A percentile compares a stretch with the other conserved stretches of the same genome.
phyloP scores from a whole-genome alignment of 805 yeast species.

The Lachancea nothofagi region DNA sequence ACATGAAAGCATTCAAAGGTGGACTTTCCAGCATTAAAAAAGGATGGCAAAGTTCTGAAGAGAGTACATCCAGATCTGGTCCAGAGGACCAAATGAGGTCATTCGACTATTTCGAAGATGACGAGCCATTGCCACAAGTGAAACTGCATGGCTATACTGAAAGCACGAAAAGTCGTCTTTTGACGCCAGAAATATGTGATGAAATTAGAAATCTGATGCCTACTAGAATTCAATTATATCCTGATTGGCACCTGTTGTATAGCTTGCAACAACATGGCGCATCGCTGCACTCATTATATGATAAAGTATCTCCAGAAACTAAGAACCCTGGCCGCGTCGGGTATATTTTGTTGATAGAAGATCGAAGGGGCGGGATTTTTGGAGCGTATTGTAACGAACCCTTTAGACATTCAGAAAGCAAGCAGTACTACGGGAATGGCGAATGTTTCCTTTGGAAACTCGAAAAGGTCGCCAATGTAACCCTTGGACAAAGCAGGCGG shows the following conservation, averaged over 20 bases:
- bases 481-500: conserved; percentile 9
- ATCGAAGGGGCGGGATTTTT: conserved; percentile 55
- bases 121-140: conserved; percentile 49
- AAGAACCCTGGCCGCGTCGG: conserved; percentile 50
- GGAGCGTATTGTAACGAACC: conserved; percentile 78
- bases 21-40: not conserved
- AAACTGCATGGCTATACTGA: conserved; percentile 54
- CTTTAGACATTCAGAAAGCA: conserved; percentile 63
- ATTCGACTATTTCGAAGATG: conserved; percentile 15
- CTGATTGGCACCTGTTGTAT: conserved; percentile 72
- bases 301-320: conserved; percentile 42
- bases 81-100: not conserved
- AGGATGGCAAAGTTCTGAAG: not conserved
- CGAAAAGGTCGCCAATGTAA: conserved; percentile 39
- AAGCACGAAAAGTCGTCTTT: conserved; percentile 51
- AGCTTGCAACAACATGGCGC: conserved; percentile 93
- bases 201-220: conserved; percentile 73
- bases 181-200: conserved; percentile 61
- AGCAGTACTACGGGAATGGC: conserved; percentile 85
- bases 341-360: conserved; percentile 68
- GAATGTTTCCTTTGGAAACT: conserved; percentile 89
- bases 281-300: conserved; percentile 72
- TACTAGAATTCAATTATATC: conserved; percentile 67
- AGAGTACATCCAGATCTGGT: not conserved
- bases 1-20: not conserved